Evolutionary conservation across 2,329 filamentous ascomycete genomes (phyloP).

Genomic region (Stagonosporopsis rhizophila): DNA sequence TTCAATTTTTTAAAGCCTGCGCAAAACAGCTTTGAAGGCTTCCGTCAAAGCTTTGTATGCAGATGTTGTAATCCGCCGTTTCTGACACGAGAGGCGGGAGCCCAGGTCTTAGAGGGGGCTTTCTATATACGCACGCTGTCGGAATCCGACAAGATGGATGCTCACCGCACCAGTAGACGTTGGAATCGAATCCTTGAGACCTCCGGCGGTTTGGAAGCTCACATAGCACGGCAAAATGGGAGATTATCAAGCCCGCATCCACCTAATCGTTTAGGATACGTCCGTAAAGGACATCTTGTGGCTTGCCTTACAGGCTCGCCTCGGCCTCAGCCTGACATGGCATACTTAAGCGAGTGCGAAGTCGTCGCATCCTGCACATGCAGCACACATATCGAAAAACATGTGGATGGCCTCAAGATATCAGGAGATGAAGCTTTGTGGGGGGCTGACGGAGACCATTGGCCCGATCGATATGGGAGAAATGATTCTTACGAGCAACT

Average conservation of each 20-base stretch:
- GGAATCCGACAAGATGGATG: not conserved
- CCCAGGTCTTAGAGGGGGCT: too few relatives aligned
- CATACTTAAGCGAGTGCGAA: conserved; percentile 9
- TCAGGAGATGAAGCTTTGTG: too few relatives aligned
- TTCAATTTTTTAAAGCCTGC: too few relatives aligned
- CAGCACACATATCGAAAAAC: not conserved
- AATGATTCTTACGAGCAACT: too few relatives aligned
- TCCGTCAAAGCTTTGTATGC: too few relatives aligned
- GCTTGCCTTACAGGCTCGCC: conserved; percentile 4
- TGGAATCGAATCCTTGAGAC: not conserved
- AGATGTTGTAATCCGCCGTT: too few relatives aligned
- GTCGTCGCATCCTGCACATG: not conserved
- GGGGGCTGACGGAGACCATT: too few relatives aligned
- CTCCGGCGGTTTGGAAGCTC: not conserved
- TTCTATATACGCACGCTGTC: not conserved
- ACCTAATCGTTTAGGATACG: conserved; percentile 6
- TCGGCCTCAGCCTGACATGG: not conserved
- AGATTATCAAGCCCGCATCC: conserved; percentile 3
- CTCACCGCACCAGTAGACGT: conserved; percentile 5
- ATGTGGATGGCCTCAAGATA: not conserved
- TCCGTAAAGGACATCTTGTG: conserved; percentile 5
- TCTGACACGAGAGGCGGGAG: too few relatives aligned
- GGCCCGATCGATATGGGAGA: too few relatives aligned
- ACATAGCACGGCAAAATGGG: conserved; percentile 4
- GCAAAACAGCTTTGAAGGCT: too few relatives aligned